Evolutionary conservation across 164 flowering plant species (phyloP).

Genomic region (Liquidambar formosana): DNA sequence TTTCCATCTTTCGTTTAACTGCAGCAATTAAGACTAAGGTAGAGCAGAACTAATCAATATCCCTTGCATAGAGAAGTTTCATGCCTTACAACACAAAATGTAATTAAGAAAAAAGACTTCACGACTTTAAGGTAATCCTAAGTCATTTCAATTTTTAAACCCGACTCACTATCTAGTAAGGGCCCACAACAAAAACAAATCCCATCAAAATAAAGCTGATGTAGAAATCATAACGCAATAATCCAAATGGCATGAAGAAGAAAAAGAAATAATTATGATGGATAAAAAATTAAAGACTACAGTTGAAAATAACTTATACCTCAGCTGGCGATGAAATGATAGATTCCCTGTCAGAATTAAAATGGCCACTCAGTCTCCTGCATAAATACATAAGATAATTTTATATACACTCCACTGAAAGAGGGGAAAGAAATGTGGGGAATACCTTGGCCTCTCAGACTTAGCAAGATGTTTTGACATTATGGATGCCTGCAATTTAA

Average conservation of each 20-base stretch:
- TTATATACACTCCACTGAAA: not conserved
- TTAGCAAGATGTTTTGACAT: constrained; percentile 79
- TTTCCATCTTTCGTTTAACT: no score
- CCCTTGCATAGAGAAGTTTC: no score
- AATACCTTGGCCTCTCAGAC: constrained; percentile 76
- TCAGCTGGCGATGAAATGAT: constrained; percentile 49
- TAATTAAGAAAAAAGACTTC: not conserved
- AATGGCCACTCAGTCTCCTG: constrained; percentile 47
- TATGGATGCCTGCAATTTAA: constrained; percentile 70
- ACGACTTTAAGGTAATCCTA: not conserved
- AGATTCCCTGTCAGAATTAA: constrained; percentile 50
- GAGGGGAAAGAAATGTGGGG: not conserved
- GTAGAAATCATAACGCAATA: not conserved
- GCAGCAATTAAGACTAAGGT: no score
- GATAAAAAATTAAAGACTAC: not conserved
- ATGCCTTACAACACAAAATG: no score
- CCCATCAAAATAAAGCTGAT: not conserved
- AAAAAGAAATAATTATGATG: not conserved
- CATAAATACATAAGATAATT: constrained; percentile 5
- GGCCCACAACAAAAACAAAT: not conserved
- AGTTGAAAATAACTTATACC: constrained; percentile 34
- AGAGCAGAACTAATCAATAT: no score
- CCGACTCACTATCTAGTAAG: not conserved
- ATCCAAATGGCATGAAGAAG: not conserved
- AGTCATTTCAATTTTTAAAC: not conserved